Base-by-base conservation (phyloP, 345 rosid genomes). In the Populus deltoides region DNA sequence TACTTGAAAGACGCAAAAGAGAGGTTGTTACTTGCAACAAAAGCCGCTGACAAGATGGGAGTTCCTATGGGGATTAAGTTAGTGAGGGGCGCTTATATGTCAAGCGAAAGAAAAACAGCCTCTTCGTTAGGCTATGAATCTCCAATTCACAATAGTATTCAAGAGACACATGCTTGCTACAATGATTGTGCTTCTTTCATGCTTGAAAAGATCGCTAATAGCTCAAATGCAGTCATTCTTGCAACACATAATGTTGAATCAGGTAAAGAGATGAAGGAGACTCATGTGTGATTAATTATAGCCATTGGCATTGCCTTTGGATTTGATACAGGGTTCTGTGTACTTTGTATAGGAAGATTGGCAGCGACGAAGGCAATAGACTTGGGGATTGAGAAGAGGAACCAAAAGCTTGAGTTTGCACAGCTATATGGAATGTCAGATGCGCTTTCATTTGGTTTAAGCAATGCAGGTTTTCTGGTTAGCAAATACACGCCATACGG, bases 161-260 rank as follows among this genome's bases (percentile, higher is more conserved):
- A 86, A 29, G 87, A 91, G 8, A 95, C 98, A 0, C 98, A 95
- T 51, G 88, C 68, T 25, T 93, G 97, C 69, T 95, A 85, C 88
- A 92, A 95, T 41, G 83, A 89, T 1, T 95, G 97, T 53, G 93
- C 96, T 63, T 83, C 92, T 5, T 88, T 86, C 77, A 70, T 95
- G 86, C 92, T 95, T 2, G 94, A 91, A 15, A 88, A 79, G 77
- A 83, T 92, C 16, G 86, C 90, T 0, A 76, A 80, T 7, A 87
- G 93, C n/a, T 82, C 87, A 0, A 92, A 89, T 5, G 94, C 87
- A 0, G 89, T 89, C n/a, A 85, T 95, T 76, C 89, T 95, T 8
- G 99, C 99, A 12, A 93, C 97, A n/a, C 99, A 95, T 33, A 95
- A 95, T 68, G 83, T 91, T 7, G 94, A 92, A 69, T 95, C 99